These are phyloP conservation scores for Curvularia lunata DNA, from an alignment of 2,329 filamentous ascomycete genomes.

Conservation along the genomic window DNA sequence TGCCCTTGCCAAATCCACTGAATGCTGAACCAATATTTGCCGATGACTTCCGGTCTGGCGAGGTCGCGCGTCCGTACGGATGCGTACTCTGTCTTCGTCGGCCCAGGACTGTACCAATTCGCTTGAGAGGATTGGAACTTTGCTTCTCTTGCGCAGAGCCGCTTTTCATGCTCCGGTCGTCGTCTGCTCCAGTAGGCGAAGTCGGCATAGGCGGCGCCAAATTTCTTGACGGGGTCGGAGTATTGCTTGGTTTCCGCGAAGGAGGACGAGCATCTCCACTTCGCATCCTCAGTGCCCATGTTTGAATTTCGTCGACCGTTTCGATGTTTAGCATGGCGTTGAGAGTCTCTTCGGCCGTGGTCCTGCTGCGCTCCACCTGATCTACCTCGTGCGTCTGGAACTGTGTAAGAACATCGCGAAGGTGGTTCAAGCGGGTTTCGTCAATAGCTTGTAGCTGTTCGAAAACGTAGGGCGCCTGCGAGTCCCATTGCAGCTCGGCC, in stretches of 20 bases:
- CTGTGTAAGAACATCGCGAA: constrained; percentile 90
- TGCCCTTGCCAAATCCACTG: constrained; percentile 68
- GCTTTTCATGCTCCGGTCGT: constrained; percentile 63
- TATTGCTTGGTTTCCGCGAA: constrained; percentile 43
- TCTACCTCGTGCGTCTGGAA: constrained; percentile 93
- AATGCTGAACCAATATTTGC: constrained; percentile 64
- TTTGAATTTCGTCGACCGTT: constrained; percentile 84
- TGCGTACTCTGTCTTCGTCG: constrained; percentile 49
- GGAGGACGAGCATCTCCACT: constrained; percentile 45
- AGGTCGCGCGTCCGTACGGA: constrained; percentile 48
- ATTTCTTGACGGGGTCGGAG: constrained; percentile 41
- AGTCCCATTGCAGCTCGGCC: constrained; percentile 87
- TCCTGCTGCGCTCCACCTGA: constrained; percentile 76
- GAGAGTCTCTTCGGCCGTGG: constrained; percentile 78
- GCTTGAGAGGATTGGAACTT: constrained; percentile 48
- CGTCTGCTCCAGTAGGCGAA: constrained; percentile 54
- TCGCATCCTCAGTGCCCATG: constrained; percentile 62
- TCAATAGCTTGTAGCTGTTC: constrained; percentile 91
- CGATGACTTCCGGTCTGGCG: constrained; percentile 60
- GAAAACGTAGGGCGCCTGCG: constrained; percentile 92
- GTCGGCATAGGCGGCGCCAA: constrained; percentile 43
- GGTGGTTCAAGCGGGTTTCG: constrained; percentile 84
- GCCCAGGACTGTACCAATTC: constrained; percentile 51
- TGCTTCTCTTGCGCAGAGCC: constrained; percentile 51
- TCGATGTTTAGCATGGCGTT: constrained; percentile 84